phyloP scores from a whole-genome alignment of 192 early-diverging fungal species.

The Bifiguratus adelaidae region DNA sequence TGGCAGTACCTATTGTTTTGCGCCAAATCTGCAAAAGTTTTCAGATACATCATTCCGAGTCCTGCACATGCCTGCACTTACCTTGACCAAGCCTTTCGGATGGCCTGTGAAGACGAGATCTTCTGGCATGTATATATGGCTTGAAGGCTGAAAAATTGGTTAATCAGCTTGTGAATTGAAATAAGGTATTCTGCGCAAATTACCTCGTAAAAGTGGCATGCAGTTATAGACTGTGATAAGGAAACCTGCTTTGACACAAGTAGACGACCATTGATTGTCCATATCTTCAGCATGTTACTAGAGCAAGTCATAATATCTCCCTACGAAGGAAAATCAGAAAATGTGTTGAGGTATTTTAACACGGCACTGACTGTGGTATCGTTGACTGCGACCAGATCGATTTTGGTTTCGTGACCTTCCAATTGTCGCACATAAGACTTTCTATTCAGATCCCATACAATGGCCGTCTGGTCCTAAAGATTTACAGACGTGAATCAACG shows the following conservation, averaged over 20 bases:
- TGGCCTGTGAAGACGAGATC: slow-evolving; percentile 51
- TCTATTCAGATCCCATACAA: slow-evolving; percentile 58
- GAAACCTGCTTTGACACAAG: slow-evolving; percentile 37
- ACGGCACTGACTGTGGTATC: slow-evolving; percentile 51
- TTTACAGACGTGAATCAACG: not conserved
- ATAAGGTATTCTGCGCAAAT: not conserved
- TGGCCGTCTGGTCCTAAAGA: slow-evolving; percentile 43
- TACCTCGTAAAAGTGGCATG: slow-evolving; percentile 41
- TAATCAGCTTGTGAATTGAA: not conserved
- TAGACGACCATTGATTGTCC: slow-evolving; percentile 54
- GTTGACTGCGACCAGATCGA: slow-evolving; percentile 39
- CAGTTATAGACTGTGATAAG: slow-evolving; percentile 33
- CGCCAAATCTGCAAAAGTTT: slow-evolving; percentile 8
- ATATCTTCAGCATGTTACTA: slow-evolving; percentile 39
- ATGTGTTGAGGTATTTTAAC: no score
- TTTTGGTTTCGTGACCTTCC: slow-evolving; percentile 32
- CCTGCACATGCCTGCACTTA: slow-evolving; percentile 12
- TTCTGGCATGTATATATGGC: slow-evolving; percentile 29
- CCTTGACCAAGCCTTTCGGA: slow-evolving; percentile 38
- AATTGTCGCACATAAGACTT: slow-evolving; percentile 49
- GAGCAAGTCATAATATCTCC: slow-evolving; percentile 57
- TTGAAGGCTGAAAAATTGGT: slow-evolving; percentile 13
- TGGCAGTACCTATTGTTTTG: slow-evolving; percentile 4
- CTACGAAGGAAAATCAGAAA: slow-evolving; percentile 3
- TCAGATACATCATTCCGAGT: not conserved